Percentiles rank a stretch among this genome's conserved stretches.
Conservation (phyloP, 495 filamentous ascomycete species). For the Bryoglossum gracile region DNA sequence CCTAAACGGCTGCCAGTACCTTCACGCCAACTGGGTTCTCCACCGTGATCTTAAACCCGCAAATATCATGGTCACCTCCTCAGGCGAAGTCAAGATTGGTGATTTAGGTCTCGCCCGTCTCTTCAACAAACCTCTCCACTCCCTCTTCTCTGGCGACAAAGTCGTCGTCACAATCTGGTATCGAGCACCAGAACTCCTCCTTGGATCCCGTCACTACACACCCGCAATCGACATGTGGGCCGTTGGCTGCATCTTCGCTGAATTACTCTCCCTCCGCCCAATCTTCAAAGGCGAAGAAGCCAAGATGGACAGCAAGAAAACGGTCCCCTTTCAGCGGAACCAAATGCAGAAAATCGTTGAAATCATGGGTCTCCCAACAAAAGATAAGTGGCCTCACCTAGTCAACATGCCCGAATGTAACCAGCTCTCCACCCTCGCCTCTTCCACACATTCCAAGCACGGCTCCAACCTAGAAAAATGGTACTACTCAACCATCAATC, state of each 20-base stretch:
- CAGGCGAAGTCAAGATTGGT: slow-evolving; percentile 85
- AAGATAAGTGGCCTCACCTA: slow-evolving; percentile 82
- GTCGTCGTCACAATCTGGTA: slow-evolving; percentile 99
- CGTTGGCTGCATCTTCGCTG: slow-evolving; percentile 95
- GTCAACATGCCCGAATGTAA: slow-evolving; percentile 72
- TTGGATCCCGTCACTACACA: slow-evolving; percentile 89
- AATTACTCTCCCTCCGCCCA: slow-evolving; percentile 80
- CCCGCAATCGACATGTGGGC: slow-evolving; percentile 97
- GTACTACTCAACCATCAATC: slow-evolving; percentile 47
- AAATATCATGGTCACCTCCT: slow-evolving; percentile 96
- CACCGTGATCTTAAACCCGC: slow-evolving; percentile 96
- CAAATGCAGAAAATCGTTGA: slow-evolving; percentile 99
- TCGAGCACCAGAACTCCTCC: slow-evolving; percentile 85
- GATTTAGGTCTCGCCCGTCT: slow-evolving; percentile 87
- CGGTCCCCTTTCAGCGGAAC: slow-evolving; percentile 92
- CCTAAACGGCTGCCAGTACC: slow-evolving; percentile 85
- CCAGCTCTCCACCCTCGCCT: slow-evolving; percentile 60
- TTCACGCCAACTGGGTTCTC: slow-evolving; percentile 95
- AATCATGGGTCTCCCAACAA: slow-evolving; percentile 82
- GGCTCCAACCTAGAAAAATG: slow-evolving; percentile 42
- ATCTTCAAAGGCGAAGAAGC: slow-evolving; percentile 99
- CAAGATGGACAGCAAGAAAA: slow-evolving; percentile 97
- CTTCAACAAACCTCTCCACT: slow-evolving; percentile 88
- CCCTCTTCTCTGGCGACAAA: slow-evolving; percentile 90
- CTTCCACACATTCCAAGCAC: slow-evolving; percentile 31